Base-by-base conservation (phyloP, 129 eudicot species). In the Ambrosia artemisiifolia region DNA sequence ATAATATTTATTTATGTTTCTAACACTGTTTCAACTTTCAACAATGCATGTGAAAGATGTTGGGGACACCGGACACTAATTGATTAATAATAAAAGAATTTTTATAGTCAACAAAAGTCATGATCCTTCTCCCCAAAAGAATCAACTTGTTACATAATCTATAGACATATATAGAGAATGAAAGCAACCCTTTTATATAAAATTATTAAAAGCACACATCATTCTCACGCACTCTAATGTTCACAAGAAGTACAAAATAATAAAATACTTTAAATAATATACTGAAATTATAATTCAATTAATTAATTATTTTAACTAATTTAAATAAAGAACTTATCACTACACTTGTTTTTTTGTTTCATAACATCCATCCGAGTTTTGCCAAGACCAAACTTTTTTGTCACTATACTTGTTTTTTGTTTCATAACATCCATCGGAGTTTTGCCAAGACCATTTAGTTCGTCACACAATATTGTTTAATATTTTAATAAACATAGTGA, bases 111-210 rank as follows among this genome's bases (percentile, higher is more conserved):
- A 32, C 74, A 60, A 76, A 76, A 76, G 75, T 59, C 81, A 59
- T 69, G 69, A 19, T 33, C 36, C 24, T 76, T 32, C 46, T 76
- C 75, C 80, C 70, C 36, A 76, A 44, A 69, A 60, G 56, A 69
- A 76, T 76, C 75, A 69, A 60, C 11, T 35, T 77, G 81, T 77
- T 77, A 60, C 75, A 47, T 60, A 69, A 18, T 47, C 16, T 3
- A 69, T 69, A 16, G 70, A 77, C 81, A 76, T 46, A 34, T 35
- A 60, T 30, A 69, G 11, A 35, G 36, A 69, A 69, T 24, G 75
- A 61, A 77, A 77, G 75, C 81, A 69, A 59, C 65, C 75, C 28
- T 76, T 53, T 46, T 32, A 60, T 32, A 60, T 60, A 11, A 60
- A 55, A 55, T 54, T 57, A 59, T 30, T 12, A 59, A 59, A 59